Evolutionary conservation across 768 basidiomycete genomes (phyloP).

Genomic region (Phaeotremella skinneri): DNA sequence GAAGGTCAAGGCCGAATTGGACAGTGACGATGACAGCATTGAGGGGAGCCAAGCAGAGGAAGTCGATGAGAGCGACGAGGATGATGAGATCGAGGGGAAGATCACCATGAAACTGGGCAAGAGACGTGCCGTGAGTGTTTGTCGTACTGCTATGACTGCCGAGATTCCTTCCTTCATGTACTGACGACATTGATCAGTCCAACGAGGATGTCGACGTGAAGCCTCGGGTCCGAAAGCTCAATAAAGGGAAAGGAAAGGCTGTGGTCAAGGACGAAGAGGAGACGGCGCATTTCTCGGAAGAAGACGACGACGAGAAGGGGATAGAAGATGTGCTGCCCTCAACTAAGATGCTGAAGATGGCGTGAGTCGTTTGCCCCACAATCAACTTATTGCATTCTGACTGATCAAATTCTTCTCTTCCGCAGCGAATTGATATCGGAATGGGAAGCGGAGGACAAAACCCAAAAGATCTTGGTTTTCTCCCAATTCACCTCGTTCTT

Average conservation of each 20-base stretch:
- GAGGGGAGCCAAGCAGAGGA: slow-evolving; percentile 18
- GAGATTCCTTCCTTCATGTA: slow-evolving; percentile 6
- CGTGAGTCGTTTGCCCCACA: slow-evolving; percentile 17
- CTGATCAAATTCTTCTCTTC: slow-evolving; percentile 51
- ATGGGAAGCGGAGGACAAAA: slow-evolving; percentile 57
- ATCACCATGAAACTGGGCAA: slow-evolving; percentile 55
- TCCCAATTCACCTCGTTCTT: slow-evolving; percentile 72
- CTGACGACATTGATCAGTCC: slow-evolving; percentile 4
- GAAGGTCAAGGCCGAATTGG: background rate
- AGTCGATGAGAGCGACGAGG: slow-evolving; percentile 46
- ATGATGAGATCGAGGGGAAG: slow-evolving; percentile 50
- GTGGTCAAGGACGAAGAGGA: slow-evolving; percentile 43
- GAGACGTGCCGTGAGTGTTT: slow-evolving; percentile 39
- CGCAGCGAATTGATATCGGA: slow-evolving; percentile 61
- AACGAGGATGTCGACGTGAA: slow-evolving; percentile 21
- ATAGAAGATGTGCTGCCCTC: slow-evolving; percentile 64
- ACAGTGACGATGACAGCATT: background rate
- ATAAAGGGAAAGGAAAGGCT: slow-evolving; percentile 33
- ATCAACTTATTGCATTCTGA: background rate
- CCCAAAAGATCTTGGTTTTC: slow-evolving; percentile 67
- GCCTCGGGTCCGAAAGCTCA: slow-evolving; percentile 7
- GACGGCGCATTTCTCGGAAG: slow-evolving; percentile 28
- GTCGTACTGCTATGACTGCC: slow-evolving; percentile 1
- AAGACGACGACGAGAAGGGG: slow-evolving; percentile 14
- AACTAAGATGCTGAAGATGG: slow-evolving; percentile 61